Base-by-base conservation (phyloP, 176 grass and related monocot species). In the Phragmites australis region DNA sequence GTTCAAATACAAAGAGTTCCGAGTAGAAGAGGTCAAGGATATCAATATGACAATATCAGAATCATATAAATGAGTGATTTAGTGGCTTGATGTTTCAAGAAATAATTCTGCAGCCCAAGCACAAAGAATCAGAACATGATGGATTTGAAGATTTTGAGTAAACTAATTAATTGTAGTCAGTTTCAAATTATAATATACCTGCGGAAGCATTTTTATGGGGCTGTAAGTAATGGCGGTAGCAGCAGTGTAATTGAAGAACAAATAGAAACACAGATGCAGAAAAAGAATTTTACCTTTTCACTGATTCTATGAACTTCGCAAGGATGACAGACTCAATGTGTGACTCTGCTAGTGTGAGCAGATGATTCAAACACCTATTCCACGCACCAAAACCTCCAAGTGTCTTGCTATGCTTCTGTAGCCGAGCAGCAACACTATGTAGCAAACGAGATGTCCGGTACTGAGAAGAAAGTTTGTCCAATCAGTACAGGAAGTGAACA, bases 351-450 rank as follows among this genome's bases (percentile, higher is more conserved):
- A 99, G 92, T 16, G 88, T 99, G 22, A 99, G 90, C 37, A 99
- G 79, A 82, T 99, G 96, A 74, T 99, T 99, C 85, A 95, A 93
- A 67, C 96, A 99, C 84, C 96, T 95, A 75, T 99, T 99, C 96
- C 96, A 99, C 1, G 96, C 96, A 81, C 96, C 96, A 67, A 99
- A 99, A 53, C 92, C 86, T 72, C 96, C 92, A n/a, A 95, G 90
- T 2, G 82, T 91, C 72, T 87, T 94, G 86, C 44, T 84, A 50
- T 99, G 96, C 82, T 99, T 95, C 61, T 91, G 90, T 64, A 99
- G 90, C 65, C 96, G 83, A 46, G 83, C 86, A 62, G 92, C 96
- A 57, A 91, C 96, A 44, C 92, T 99, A 75, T 99, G 96, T 69
- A 99, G 88, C 61, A 99, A 82, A 21, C 92, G 86, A 40, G 92